Evolutionary conservation across 257 asterid genomes (phyloP).

Genomic region (Phtheirospermum japonicum): DNA sequence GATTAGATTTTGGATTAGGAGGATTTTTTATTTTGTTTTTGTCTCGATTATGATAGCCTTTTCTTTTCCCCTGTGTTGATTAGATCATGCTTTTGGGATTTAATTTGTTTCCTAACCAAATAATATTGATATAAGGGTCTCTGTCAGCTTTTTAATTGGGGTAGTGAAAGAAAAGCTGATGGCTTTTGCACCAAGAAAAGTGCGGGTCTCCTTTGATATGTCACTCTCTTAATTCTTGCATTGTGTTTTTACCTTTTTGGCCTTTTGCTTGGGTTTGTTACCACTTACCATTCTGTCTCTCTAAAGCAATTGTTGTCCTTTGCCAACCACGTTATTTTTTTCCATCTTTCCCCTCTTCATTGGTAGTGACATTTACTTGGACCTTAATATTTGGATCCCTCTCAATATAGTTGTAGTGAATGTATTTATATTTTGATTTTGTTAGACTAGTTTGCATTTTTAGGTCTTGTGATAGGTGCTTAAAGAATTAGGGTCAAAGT

Average conservation of each 20-base stretch:
- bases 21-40: constrained; percentile 6
- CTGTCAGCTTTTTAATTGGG: constrained; percentile 45
- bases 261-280: constrained; percentile 32
- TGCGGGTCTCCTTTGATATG: constrained; percentile 40
- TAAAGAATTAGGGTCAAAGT: constrained; percentile 2
- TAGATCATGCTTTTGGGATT: constrained; percentile 12
- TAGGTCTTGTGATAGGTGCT: constrained; percentile 14
- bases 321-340: constrained; percentile 18
- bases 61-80: constrained; percentile 23
- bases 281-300: constrained; percentile 32
- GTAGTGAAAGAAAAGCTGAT: constrained; percentile 34
- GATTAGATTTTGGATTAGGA: background rate
- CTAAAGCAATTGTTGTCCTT: constrained; percentile 32
- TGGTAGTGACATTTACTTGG: constrained; percentile 3
- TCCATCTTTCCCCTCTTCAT: background rate
- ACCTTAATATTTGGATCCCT: constrained; percentile 13
- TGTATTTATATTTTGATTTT: background rate
- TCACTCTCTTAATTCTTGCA: constrained; percentile 44
- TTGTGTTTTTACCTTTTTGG: constrained; percentile 36
- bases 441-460: too few species aligned
- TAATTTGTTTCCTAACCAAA: constrained; percentile 24
- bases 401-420: constrained; percentile 12
- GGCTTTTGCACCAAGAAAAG: constrained; percentile 56
- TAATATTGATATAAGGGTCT: constrained; percentile 31
- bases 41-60: constrained; percentile 13